Base-by-base conservation (phyloP, 805 yeast species). In the Starmerella riodocensis region DNA sequence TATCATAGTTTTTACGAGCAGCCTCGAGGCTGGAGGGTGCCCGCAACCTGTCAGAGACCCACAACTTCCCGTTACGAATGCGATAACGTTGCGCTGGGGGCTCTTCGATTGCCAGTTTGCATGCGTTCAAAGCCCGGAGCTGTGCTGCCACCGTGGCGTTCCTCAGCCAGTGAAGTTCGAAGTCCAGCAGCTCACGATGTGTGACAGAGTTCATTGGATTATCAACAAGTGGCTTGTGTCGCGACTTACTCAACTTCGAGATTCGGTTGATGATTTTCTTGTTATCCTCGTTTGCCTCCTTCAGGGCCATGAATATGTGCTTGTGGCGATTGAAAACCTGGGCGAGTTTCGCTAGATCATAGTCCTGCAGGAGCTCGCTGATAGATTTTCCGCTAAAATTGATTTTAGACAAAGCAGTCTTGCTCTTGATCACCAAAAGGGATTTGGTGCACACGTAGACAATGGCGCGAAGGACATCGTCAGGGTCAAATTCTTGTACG, bases 271-370 rank as follows among this genome's bases (percentile, higher is more conserved):
- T 29, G 6, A 30, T 12, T 4, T 17, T 7, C 9, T 16, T n/a
- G 28, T 36, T 36, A 8, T 9, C 20, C 16, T 6, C 12, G 23
- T 20, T 19, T 3, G 32, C 21, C 11, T 4, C 9, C 23, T 23
- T 36, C 4, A 36, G 19, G 6, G 39, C 39, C 4, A 36, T n/a
- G 16, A 36, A 36, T 3, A 36, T 13, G 9, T 18, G 19, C 24
- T 30, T 36, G 29, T 8, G 29, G 6, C 39, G 39, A 18, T 36
- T 36, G 35, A 36, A 36, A 7, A 36, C 20, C 8, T 27, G 4
- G 12, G 39, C 34, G 4, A 36, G 29, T 24, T 12, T 19, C 7
- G 13, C 29, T 5, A 36, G 6, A 4, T 19, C 26, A 20, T 36
- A 36, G 11, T 21, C 16, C 14, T 6, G 6, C 22, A 28, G 7